Conservation (phyloP, 768 basidiomycete species). For the Tricholoma sp. region DNA sequence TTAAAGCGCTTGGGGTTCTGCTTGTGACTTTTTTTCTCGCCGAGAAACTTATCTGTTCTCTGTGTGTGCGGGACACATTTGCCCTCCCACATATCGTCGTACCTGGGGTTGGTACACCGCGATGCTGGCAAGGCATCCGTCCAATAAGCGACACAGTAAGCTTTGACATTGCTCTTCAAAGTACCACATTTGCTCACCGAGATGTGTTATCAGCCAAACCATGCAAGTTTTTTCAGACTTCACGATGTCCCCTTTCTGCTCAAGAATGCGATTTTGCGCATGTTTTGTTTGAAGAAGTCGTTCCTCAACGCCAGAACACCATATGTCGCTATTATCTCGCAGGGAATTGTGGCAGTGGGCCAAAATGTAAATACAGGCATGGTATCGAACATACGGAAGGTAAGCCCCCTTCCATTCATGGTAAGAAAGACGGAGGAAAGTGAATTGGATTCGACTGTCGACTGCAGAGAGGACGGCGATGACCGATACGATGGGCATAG, state of each 20-base stretch:
- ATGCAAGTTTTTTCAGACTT: slow-evolving; percentile 42
- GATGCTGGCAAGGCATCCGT: slow-evolving; percentile 19
- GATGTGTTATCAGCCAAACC: slow-evolving; percentile 35
- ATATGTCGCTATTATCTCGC: slow-evolving; percentile 30
- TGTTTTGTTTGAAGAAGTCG: slow-evolving; percentile 24
- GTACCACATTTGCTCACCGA: not conserved
- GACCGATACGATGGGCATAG: not conserved
- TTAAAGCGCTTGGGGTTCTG: slow-evolving; percentile 15
- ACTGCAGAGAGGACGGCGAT: not conserved
- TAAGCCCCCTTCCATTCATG: slow-evolving; percentile 2
- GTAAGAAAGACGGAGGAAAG: not conserved
- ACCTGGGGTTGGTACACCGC: not conserved
- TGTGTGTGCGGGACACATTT: not conserved
- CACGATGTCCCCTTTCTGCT: slow-evolving; percentile 36
- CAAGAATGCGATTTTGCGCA: slow-evolving; percentile 46
- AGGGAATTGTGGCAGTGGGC: slow-evolving; percentile 33
- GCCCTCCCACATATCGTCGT: not conserved
- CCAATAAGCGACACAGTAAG: slow-evolving; percentile 39
- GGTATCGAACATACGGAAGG: slow-evolving; percentile 12
- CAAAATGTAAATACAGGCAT: slow-evolving; percentile 35
- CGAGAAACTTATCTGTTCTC: not conserved
- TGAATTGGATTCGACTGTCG: slow-evolving; percentile 1
- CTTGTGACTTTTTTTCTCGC: not conserved
- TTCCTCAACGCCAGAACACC: slow-evolving; percentile 15
- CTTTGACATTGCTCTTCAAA: slow-evolving; percentile 10